Evolutionary conservation across 805 yeast species (phyloP), one percentile per base, ranked within the genome.

Genomic region (Hermanozyma aechmeae): DNA sequence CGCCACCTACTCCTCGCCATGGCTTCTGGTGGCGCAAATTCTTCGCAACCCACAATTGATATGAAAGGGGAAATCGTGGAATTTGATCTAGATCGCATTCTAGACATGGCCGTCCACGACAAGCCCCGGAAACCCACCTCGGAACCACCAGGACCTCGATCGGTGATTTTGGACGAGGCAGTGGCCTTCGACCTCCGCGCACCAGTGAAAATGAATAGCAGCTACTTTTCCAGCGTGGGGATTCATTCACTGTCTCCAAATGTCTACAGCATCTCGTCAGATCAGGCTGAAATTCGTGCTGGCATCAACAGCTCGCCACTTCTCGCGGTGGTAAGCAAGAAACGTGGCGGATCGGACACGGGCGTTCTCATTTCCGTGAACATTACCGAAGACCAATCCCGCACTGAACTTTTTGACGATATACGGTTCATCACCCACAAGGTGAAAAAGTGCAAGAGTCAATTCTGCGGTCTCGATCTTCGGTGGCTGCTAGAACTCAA

Each of bases 301-400:
- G 19, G 33, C 13, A 26, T 16, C 9, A 15, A 14, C 13, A 35
- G 29, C 6, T 20, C 28, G 17, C 35, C 39, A 4, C 27, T 42
- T 25, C 28, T 40, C 11, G 19, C 24, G 7, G 13, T 42, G 3
- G 22, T 27, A 11, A 32, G 26, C 26, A 31, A 25, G 17, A 33
- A 23, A 9, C 37, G 28, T 10, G 38, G 36, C 2, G 14, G 13
- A 14, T 12, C 27, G 13, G 34, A 26, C 13, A 26, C 22, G 6
- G n/a, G n/a, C n/a, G n/a, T n/a, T n/a, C 32, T 42, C 13, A 9
- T 42, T n/a, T 40, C 46, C n/a, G 14, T 35, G 18, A 35, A 35
- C 17, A 21, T 40, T 9, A 23, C 26, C 10, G 36, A 32, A 16
- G 31, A 30, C 4, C 14, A 13, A 3, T 6, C 25, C 10, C 26